These are phyloP conservation scores for Paramyrothecium sp. DNA, from an alignment of 2,329 filamentous ascomycete species.

Conservation along the genomic window DNA sequence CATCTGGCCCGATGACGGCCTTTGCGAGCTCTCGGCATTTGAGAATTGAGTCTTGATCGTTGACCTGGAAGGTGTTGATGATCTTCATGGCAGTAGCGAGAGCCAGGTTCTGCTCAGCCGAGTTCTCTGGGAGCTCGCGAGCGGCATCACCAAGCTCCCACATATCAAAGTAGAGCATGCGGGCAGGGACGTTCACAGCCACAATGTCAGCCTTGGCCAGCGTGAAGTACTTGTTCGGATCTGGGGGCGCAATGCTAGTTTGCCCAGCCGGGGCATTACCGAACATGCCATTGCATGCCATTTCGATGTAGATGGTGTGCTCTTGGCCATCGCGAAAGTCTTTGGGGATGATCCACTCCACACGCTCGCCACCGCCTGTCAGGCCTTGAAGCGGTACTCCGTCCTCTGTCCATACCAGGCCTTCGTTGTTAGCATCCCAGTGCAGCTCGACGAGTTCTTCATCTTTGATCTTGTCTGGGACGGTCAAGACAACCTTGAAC, in stretches of 20 bases:
- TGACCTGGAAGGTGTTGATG: slow-evolving; percentile 84
- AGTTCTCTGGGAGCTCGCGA: slow-evolving; percentile 83
- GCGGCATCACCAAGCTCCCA: slow-evolving; percentile 96
- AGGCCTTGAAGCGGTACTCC: slow-evolving; percentile 90
- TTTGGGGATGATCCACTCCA: slow-evolving; percentile 87
- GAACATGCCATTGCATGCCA: slow-evolving; percentile 99
- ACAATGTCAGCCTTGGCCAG: slow-evolving; percentile 81
- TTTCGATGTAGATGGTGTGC: slow-evolving; percentile 92
- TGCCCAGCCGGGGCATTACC: slow-evolving; percentile 85
- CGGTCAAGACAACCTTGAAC: slow-evolving; percentile 81
- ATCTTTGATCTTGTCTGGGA: slow-evolving; percentile 69
- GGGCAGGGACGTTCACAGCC: slow-evolving; percentile 81
- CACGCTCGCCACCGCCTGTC: slow-evolving; percentile 83
- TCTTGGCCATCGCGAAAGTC: slow-evolving; percentile 80
- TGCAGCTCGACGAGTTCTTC: slow-evolving; percentile 90
- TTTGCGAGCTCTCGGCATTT: slow-evolving; percentile 80
- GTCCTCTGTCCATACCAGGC: slow-evolving; percentile 87
- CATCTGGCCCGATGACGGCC: slow-evolving; percentile 75
- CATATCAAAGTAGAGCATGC: slow-evolving; percentile 84
- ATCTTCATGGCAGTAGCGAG: slow-evolving; percentile 81
- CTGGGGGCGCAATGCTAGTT: slow-evolving; percentile 77
- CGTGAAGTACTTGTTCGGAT: slow-evolving; percentile 78
- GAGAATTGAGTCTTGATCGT: slow-evolving; percentile 73
- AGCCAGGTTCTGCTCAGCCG: slow-evolving; percentile 86
- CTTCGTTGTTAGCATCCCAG: slow-evolving; percentile 94